phyloP scores from a whole-genome alignment of 768 basidiomycete genomes.

The Lyophyllum shimeji region DNA sequence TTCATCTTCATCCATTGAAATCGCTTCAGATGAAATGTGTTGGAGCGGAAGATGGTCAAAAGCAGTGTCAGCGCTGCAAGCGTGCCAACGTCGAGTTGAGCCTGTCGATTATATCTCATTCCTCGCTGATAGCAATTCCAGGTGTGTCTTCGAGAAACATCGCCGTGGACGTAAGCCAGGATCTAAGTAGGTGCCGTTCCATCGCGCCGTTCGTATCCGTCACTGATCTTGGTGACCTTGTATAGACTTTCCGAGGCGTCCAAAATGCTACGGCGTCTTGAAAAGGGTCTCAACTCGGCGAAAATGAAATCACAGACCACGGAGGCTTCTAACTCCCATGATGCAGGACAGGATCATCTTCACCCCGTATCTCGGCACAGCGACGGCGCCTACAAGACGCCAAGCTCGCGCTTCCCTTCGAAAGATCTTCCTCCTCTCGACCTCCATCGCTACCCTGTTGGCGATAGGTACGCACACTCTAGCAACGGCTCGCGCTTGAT shows the following conservation, averaged over 20 bases:
- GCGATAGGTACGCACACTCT: constrained; percentile 35
- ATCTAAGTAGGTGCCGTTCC: constrained; percentile 63
- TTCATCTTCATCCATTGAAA: constrained; percentile 19
- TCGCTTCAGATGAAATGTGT: constrained; percentile 82
- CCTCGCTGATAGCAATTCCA: constrained; percentile 25
- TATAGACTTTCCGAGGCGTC: constrained; percentile 82
- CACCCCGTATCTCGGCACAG: constrained; percentile 28
- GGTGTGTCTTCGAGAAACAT: constrained; percentile 88
- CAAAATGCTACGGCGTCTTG: constrained; percentile 83
- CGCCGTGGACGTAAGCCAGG: constrained; percentile 86
- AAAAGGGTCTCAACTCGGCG: constrained; percentile 77
- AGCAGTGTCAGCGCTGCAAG: constrained; percentile 81
- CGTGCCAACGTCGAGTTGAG: constrained; percentile 75
- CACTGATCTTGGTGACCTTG: constrained; percentile 4
- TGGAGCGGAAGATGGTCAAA: constrained; percentile 81
- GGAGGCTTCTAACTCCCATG: constrained; percentile 31
- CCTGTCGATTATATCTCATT: constrained; percentile 12
- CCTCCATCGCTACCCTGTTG: constrained; percentile 32
- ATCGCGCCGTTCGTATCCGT: constrained; percentile 5
- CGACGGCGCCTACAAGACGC: constrained; percentile 31
- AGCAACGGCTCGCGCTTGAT: constrained; percentile 37
- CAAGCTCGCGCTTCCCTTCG: constrained; percentile 38
- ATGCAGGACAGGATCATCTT: constrained; percentile 28
- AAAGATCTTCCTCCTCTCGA: constrained; percentile 52
- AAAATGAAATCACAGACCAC: constrained; percentile 66